These are phyloP conservation scores for Musa beccarii DNA, from an alignment of 176 grass and related monocot genomes.

Conservation along the genomic window DNA sequence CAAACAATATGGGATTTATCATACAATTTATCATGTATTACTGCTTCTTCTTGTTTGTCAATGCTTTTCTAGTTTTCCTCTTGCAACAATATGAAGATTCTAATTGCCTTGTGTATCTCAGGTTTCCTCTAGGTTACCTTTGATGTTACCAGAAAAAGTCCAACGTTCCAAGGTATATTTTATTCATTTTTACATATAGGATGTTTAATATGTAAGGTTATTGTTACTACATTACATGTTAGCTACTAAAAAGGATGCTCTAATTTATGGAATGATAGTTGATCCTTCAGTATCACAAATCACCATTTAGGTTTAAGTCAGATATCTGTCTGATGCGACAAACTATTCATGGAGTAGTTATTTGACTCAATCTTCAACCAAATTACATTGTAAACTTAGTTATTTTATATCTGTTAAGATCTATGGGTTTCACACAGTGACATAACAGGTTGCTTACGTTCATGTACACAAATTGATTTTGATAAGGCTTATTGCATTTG, in stretches of 20 bases:
- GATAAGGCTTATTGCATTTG: background rate
- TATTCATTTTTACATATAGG: background rate
- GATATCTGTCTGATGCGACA: background rate
- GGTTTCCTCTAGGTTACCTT: slow-evolving; percentile 74
- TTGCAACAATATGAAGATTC: slow-evolving; percentile 16
- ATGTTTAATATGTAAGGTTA: background rate
- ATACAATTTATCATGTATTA: background rate
- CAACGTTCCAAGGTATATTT: slow-evolving; percentile 83
- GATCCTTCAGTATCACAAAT: background rate
- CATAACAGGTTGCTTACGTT: background rate
- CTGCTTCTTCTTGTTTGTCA: background rate
- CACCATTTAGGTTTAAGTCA: background rate
- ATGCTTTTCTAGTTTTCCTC: slow-evolving; percentile 1
- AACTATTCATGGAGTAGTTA: background rate
- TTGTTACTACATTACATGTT: background rate
- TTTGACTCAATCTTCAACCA: background rate
- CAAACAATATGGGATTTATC: background rate
- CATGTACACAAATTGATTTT: background rate
- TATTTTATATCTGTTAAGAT: background rate
- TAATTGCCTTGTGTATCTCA: slow-evolving; percentile 28
- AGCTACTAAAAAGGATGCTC: background rate
- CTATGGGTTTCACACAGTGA: background rate
- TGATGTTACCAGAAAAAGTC: slow-evolving; percentile 81
- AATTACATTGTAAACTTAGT: background rate
- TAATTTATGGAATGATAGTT: background rate